phyloP scores from a whole-genome alignment of 2,329 filamentous ascomycete genomes.

The Pseudocercospora crystallina region DNA sequence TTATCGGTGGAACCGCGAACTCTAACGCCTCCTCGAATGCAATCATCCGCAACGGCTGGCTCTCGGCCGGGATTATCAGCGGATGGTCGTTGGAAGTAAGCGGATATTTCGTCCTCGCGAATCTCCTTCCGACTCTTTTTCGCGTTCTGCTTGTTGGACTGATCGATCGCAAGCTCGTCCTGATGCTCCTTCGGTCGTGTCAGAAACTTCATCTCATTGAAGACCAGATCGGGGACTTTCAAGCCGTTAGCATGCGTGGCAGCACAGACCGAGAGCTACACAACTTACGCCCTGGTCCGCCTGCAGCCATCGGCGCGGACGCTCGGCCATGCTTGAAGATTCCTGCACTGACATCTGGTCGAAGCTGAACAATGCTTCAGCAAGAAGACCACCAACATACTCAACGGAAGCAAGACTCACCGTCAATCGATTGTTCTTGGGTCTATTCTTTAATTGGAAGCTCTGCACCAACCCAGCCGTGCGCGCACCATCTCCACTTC shows the following conservation, averaged over 20 bases:
- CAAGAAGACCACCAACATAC: neutral
- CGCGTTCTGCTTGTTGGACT: conserved; percentile 33
- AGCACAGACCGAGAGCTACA: conserved; percentile 19
- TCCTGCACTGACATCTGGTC: conserved; percentile 42
- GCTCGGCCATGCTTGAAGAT: conserved; percentile 52
- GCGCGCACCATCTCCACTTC: conserved; percentile 38
- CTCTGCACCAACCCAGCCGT: conserved; percentile 41
- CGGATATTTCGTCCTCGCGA: conserved; percentile 46
- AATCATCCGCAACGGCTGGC: no score
- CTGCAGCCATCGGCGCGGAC: conserved; percentile 45
- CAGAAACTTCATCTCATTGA: conserved; percentile 53
- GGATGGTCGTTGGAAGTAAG: conserved; percentile 41
- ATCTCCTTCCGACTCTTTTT: conserved; percentile 34
- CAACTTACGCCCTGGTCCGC: conserved; percentile 41
- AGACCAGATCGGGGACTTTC: conserved; percentile 52
- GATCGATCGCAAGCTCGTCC: conserved; percentile 23
- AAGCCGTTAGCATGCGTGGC: conserved; percentile 22
- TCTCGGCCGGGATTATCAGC: neutral
- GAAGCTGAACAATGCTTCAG: conserved; percentile 37
- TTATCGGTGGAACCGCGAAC: neutral
- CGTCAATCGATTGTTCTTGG: conserved; percentile 46
- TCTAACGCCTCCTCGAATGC: no score
- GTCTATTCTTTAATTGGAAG: conserved; percentile 48
- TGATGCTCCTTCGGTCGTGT: conserved; percentile 36
- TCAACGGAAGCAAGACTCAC: conserved; percentile 32